phyloP scores from a whole-genome alignment of 225 moss, liverwort and hornwort species.

The Polytrichum formosum region DNA sequence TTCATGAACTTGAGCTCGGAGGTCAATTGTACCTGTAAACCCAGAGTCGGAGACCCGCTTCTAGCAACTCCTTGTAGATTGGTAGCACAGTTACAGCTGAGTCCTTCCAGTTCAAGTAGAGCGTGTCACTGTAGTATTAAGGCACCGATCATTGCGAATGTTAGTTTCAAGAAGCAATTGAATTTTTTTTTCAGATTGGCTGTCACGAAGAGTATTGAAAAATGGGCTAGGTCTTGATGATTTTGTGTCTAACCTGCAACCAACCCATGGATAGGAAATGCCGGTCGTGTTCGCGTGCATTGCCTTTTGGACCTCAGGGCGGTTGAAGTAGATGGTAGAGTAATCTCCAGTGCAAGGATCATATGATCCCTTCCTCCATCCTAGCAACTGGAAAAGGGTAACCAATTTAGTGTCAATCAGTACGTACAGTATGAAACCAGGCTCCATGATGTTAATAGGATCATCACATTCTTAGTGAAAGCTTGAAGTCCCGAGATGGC shows the following conservation, averaged over 20 bases:
- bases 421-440: not conserved
- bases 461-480: not conserved
- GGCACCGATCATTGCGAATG: not conserved
- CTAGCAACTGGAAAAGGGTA: slow-evolving; percentile 13
- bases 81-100: slow-evolving; percentile 26
- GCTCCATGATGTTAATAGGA: not conserved
- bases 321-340: slow-evolving; percentile 52
- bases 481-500: not conserved
- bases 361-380: slow-evolving; percentile 16
- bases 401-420: not conserved
- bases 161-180: not conserved
- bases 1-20: too few species aligned
- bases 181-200: not conserved
- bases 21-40: slow-evolving; percentile 30
- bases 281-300: slow-evolving; percentile 69
- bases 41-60: slow-evolving; percentile 40
- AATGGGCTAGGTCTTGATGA: not conserved
- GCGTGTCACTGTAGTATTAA: slow-evolving; percentile 8
- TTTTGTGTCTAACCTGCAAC: slow-evolving; percentile 21
- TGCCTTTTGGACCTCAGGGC: slow-evolving; percentile 59
- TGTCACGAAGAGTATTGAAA: not conserved
- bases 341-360: slow-evolving; percentile 53
- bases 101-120: slow-evolving; percentile 33
- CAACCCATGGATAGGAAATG: slow-evolving; percentile 48
- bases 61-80: slow-evolving; percentile 44